Evolutionary conservation across 805 yeast genomes (phyloP).

Genomic region (Candida dajiaensis): DNA sequence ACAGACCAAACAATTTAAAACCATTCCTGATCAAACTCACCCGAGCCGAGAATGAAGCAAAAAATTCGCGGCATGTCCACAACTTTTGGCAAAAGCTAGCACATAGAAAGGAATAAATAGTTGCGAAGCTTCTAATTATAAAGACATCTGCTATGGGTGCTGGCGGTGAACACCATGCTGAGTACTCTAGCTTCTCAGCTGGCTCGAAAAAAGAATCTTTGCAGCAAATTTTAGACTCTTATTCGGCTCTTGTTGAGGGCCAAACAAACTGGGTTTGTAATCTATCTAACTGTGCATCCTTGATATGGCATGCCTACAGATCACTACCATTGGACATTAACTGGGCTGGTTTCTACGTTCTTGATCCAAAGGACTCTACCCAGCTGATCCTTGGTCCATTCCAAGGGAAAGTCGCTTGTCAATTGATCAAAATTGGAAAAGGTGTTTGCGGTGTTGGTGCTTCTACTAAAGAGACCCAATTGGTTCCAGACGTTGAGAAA

Average conservation of each 20-base stretch:
- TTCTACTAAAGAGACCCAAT: slow-evolving; percentile 46
- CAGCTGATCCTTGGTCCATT: slow-evolving; percentile 83
- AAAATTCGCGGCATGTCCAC: neutral
- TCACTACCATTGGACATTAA: slow-evolving; percentile 55
- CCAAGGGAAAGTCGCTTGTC: slow-evolving; percentile 97
- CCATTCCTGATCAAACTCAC: neutral
- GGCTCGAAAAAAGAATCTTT: slow-evolving; percentile 47
- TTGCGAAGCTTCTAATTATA: neutral
- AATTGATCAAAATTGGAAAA: slow-evolving; percentile 63
- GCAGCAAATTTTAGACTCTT: slow-evolving; percentile 51
- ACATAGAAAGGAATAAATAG: neutral
- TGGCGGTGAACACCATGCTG: slow-evolving; percentile 59
- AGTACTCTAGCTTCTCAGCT: slow-evolving; percentile 48
- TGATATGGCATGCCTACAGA: slow-evolving; percentile 83
- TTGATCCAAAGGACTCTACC: slow-evolving; percentile 24
- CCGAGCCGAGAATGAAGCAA: neutral
- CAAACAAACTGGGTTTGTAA: slow-evolving; percentile 86
- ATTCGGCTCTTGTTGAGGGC: slow-evolving; percentile 55
- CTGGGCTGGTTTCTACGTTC: slow-evolving; percentile 91
- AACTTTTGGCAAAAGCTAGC: neutral
- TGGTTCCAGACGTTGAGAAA: slow-evolving; percentile 70
- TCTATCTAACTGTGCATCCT: slow-evolving; percentile 77
- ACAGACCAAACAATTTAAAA: too few relatives aligned
- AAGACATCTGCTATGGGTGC: slow-evolving; percentile 14
- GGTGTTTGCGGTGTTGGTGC: slow-evolving; percentile 97